phyloP scores from a whole-genome alignment of 2,329 filamentous ascomycete species.

The Ceratocystis lukuohia region DNA sequence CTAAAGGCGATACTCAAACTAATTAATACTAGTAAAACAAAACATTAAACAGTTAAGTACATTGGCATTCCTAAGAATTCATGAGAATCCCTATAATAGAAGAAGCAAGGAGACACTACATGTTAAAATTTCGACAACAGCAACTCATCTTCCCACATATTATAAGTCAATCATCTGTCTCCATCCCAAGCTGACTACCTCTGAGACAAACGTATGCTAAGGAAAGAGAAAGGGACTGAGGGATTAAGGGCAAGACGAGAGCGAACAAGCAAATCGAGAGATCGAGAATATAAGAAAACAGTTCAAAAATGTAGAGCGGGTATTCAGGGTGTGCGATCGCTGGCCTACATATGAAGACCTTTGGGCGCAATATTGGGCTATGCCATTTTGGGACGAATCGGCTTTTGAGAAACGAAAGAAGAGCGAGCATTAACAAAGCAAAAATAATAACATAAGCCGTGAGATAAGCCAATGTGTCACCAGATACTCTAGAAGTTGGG shows the following conservation, averaged over 20 bases:
- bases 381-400: background rate
- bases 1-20: constrained; percentile 1
- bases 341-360: too few relatives aligned
- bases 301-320: background rate
- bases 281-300: background rate
- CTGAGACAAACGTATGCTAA: background rate
- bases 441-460: background rate
- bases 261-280: background rate
- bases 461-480: too few relatives aligned
- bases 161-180: background rate
- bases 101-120: background rate
- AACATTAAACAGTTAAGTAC: background rate
- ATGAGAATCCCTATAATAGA: background rate
- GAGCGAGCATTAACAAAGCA: too few relatives aligned
- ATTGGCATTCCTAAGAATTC: background rate
- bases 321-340: background rate
- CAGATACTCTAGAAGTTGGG: background rate
- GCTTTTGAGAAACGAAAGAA: background rate
- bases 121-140: background rate
- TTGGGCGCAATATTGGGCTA: too few relatives aligned
- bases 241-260: background rate
- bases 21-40: constrained; percentile 9
- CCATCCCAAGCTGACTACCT: background rate
- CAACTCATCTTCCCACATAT: background rate
- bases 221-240: background rate